Percentiles rank a stretch among this genome's conserved stretches.
phyloP scores from a whole-genome alignment of 352 stramenopile species.

The Thraustochytrium sp. region DNA sequence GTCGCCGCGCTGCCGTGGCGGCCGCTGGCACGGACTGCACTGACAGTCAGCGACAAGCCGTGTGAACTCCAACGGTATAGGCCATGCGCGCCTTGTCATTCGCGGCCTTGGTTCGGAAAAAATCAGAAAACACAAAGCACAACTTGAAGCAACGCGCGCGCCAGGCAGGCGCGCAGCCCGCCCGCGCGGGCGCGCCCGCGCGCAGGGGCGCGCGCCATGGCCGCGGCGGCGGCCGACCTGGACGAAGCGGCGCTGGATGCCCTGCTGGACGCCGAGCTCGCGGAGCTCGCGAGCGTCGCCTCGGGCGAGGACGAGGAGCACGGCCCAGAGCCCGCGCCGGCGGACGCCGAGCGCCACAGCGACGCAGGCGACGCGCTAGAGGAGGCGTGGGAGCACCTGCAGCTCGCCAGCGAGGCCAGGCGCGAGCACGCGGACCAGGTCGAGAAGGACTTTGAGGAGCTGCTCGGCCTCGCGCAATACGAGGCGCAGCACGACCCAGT shows the following conservation, averaged over 20 bases:
- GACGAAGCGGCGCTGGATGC: neutral
- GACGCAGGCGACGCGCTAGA: neutral
- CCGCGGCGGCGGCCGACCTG: neutral
- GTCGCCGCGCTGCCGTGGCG: too few species aligned
- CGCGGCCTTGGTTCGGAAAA: too few species aligned
- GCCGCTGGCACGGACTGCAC: too few species aligned
- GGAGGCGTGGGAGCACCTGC: slow-evolving; percentile 7
- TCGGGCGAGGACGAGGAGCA: neutral
- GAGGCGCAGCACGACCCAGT: neutral
- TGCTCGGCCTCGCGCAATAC: neutral
- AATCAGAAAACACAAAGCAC: too few species aligned
- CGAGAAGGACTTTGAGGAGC: slow-evolving; percentile 7
- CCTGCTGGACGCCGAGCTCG: neutral
- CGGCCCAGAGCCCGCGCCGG: too few species aligned
- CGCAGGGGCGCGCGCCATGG: neutral
- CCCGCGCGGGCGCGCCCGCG: too few species aligned
- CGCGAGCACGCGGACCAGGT: neutral
- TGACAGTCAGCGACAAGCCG: too few species aligned
- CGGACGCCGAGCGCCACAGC: neutral
- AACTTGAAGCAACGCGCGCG: too few species aligned
- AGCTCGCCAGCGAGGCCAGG: neutral
- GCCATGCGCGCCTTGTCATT: too few species aligned
- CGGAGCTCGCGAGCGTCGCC: neutral
- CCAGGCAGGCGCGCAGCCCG: too few species aligned
- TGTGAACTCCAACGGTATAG: too few species aligned